Base-by-base conservation (phyloP, 2,329 filamentous ascomycete species). In the Cladosporium cucumerinum region DNA sequence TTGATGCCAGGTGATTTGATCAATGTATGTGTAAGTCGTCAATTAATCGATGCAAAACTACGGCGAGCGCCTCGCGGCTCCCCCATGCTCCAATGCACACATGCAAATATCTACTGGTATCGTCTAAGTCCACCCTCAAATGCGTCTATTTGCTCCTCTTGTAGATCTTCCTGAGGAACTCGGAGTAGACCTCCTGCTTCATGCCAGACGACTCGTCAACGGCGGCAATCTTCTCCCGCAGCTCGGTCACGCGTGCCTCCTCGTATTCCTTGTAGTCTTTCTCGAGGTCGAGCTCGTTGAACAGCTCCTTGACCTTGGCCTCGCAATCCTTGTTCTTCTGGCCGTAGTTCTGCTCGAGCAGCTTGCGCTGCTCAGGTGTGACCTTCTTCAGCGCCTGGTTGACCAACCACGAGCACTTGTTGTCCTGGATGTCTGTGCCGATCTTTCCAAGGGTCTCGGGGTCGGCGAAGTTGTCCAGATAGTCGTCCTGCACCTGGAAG, bases 401-500 rank as follows among this genome's bases (percentile, higher is more conserved):
- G 80, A 99, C 86, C 66, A 99, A 83, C 95, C 95, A 99, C 49
- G 92, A 96, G 85, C 95, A 99, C 86, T 99, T 99, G 87, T 99
- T 99, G 82, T 99, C 95, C 85, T 93, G 89, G 79, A 99, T 99
- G 76, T 99, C 95, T 66, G 95, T 99, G 70, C 95, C 95, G 70
- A 98, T 97, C 87, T 99, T 99, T 79, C 95, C 95, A 77, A 99
- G 95, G 75, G 93, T 87, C 74, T 92, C 87, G 46, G 95, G 93
- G 72, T 94, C 89, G 72, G 94, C 95, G 76, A 95, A 99, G 82
- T 96, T 96, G 84, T 99, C 95, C 61, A 99, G 91, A 82, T 95
- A 99, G 83, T 99, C 95, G 79, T 99, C 95, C 81, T 99, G 95
- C 69, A 97, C 87, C 82, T 99, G 95, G 86, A 99, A 99, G 85